Base-by-base conservation (phyloP, 306 rosid genomes). In the Begonia loranthoides region DNA sequence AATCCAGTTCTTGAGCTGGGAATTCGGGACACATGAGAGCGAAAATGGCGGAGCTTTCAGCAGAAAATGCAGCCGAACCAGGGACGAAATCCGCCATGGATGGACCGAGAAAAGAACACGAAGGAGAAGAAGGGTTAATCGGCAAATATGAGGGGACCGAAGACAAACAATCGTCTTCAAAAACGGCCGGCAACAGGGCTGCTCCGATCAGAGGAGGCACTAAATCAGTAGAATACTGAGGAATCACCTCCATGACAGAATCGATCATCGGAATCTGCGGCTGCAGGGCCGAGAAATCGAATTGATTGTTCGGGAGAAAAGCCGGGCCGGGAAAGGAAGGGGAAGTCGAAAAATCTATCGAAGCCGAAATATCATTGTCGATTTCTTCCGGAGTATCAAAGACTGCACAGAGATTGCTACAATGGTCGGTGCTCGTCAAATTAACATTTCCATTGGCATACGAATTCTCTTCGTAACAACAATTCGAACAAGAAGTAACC, bases 291-390 rank as follows among this genome's bases (percentile, higher is more conserved):
- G 88, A 66, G 65, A 79, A 79, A 64, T 70, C 87, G 48, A 66
- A 83, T n/a, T 75, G 82, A 17, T 82, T 78, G 52, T 75, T 77
- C 19, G 68, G 55, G 16, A 80, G 71, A 61, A 63, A 67, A 1
- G 58, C 46, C 5, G 76, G 79, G 12, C 74, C 58, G 3, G 64
- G 21, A 34, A 83, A 87, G 28, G 82, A 54, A 51, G 72, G 68
- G 22, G 90, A 78, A 12, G 87, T 66, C 24, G 94, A 75, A 59
- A 87, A 87, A 51, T 83, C 82, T 49, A 83, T 78, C 46, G 90
- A 87, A 59, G 90, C 96, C 12, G 96, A 83, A 15, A 83, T 83
- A 66, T 87, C 90, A 68, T 76, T 83, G 57, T 87, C 90, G 17
- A 78, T 63, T 7, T 87, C 96, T 39, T 87, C 84, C 49, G 67